phyloP scores from a whole-genome alignment of 306 rosid species.

The Vachellia pachyceras region DNA sequence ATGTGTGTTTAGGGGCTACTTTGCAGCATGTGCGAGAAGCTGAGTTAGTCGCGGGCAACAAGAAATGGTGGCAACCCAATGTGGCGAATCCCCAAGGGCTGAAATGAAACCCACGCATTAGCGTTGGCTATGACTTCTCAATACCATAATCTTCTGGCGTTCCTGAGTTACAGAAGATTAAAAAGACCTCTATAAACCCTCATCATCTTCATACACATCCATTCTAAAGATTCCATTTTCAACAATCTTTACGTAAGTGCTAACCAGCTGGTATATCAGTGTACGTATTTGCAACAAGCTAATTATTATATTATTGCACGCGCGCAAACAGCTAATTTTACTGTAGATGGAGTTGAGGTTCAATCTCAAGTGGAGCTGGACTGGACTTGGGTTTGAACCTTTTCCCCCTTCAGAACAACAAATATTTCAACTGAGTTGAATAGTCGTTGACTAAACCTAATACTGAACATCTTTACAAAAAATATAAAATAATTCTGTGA shows the following conservation, averaged over 20 bases:
- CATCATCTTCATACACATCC: not conserved
- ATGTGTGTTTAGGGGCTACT: too few relatives aligned
- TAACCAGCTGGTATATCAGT: not conserved
- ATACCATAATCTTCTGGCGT: too few relatives aligned
- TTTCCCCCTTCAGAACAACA: not conserved
- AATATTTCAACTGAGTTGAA: not conserved
- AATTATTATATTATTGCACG: too few relatives aligned
- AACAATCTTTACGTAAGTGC: not conserved
- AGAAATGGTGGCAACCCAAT: too few relatives aligned
- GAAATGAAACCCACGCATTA: too few relatives aligned
- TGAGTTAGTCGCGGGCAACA: too few relatives aligned
- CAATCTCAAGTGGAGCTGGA: not conserved
- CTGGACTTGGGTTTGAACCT: not conserved
- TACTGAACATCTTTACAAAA: not conserved
- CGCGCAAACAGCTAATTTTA: not conserved
- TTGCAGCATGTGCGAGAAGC: too few relatives aligned
- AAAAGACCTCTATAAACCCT: not conserved
- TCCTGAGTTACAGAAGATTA: too few relatives aligned
- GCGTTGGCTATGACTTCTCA: too few relatives aligned
- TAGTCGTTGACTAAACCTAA: not conserved
- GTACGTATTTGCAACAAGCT: not conserved
- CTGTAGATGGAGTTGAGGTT: not conserved
- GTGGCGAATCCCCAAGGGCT: too few relatives aligned
- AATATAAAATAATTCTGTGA: not conserved
- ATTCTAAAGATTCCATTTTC: not conserved